Evolutionary conservation across 2,329 filamentous ascomycete species (phyloP).

Genomic region (Phialophora macrospora): DNA sequence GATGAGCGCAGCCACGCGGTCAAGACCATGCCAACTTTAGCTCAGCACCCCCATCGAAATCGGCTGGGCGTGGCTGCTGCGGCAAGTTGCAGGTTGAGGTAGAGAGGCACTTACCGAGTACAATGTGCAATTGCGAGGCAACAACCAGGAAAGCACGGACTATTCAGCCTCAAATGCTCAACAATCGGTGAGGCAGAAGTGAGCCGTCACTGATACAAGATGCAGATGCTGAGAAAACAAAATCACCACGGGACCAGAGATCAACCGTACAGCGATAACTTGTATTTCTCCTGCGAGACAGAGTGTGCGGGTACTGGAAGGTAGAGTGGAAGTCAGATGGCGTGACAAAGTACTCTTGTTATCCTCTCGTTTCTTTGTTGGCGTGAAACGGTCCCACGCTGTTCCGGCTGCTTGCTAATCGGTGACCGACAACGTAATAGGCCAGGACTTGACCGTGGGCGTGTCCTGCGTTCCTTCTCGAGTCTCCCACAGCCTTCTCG

Average conservation of each 20-base stretch:
- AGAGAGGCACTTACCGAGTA: conserved; percentile 29
- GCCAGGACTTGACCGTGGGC: conserved; percentile 1
- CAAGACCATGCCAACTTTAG: conserved; percentile 7
- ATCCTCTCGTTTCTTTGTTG: conserved; percentile 27
- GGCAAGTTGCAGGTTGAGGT: background rate
- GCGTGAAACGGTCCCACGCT: conserved; percentile 26
- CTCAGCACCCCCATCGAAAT: background rate
- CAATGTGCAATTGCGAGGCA: conserved; percentile 14
- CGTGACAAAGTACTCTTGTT: conserved; percentile 28
- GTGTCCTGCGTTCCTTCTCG: conserved; percentile 17
- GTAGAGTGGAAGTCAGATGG: conserved; percentile 13
- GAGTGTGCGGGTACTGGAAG: conserved; percentile 11
- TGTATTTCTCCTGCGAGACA: conserved; percentile 11
- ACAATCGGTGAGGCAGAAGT: background rate
- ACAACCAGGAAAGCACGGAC: conserved; percentile 22
- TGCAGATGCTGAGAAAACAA: conserved; percentile 18
- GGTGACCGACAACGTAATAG: conserved; percentile 22
- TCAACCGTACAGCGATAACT: conserved; percentile 37
- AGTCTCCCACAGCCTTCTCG: conserved; percentile 23
- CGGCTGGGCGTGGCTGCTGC: conserved; percentile 1
- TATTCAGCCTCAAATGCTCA: background rate
- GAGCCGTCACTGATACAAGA: conserved; percentile 11
- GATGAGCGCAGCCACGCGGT: conserved; percentile 25
- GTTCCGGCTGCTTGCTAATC: conserved; percentile 31
- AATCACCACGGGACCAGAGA: conserved; percentile 38